phyloP scores from a whole-genome alignment of 1,284 basidiomycete species.

The Malassezia vespertilionis region DNA sequence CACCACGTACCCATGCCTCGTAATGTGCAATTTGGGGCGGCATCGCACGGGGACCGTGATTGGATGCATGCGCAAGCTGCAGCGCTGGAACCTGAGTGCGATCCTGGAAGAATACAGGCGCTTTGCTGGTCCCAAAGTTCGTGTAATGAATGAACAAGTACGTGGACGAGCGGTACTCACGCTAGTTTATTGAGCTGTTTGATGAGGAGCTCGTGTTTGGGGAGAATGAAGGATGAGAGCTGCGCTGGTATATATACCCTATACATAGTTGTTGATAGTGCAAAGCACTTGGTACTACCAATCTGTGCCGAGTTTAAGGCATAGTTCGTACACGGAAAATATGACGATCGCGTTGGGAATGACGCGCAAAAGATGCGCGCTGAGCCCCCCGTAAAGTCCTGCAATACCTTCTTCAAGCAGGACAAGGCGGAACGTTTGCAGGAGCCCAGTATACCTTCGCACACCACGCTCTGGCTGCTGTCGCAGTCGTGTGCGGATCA shows the following conservation, averaged over 20 bases:
- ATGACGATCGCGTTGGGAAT: constrained; percentile 76
- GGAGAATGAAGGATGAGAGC: constrained; percentile 36
- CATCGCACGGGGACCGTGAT: constrained; percentile 53
- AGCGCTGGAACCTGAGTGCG: constrained; percentile 51
- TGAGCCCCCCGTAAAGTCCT: constrained; percentile 80
- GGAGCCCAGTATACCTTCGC: constrained; percentile 70
- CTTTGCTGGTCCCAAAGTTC: constrained; percentile 52
- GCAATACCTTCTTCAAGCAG: constrained; percentile 77
- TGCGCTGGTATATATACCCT: constrained; percentile 8
- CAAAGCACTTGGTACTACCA: not conserved
- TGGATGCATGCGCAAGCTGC: constrained; percentile 50
- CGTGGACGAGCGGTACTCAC: not conserved
- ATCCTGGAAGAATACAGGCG: constrained; percentile 53
- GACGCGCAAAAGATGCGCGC: constrained; percentile 87
- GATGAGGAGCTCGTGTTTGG: constrained; percentile 54
- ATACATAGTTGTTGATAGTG: not conserved
- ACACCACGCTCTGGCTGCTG: constrained; percentile 58
- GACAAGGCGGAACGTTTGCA: constrained; percentile 74
- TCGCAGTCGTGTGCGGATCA: constrained; percentile 72
- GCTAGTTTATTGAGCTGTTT: constrained; percentile 54
- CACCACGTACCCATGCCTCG: constrained; percentile 50
- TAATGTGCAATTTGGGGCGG: constrained; percentile 53
- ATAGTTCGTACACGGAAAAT: constrained; percentile 57
- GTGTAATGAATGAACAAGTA: constrained; percentile 53
- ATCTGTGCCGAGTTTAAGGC: constrained; percentile 29